A percentile compares a stretch with the other conserved stretches of the same genome.
Conservation (phyloP, 257 asterid species). For the Scutellaria minor region DNA sequence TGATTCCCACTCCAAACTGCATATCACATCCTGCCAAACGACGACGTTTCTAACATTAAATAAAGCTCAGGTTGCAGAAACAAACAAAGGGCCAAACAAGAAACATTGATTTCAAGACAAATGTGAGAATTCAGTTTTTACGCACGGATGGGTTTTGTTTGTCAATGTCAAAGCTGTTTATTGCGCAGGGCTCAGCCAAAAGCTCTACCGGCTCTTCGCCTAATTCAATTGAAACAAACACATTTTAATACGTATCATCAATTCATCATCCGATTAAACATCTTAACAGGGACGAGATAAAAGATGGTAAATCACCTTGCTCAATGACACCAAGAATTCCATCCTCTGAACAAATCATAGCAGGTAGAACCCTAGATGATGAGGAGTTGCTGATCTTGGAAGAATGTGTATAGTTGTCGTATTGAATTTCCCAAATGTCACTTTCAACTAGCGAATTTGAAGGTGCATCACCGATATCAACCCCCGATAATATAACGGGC, state of each 20-base stretch:
- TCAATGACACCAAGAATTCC: conserved; percentile 85
- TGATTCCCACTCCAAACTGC: conserved; percentile 98
- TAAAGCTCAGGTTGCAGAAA: background rate
- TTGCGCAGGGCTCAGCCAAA: conserved; percentile 92
- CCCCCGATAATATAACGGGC: conserved; percentile 67
- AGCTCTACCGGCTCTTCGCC: conserved; percentile 83
- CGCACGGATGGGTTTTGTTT: conserved; percentile 78
- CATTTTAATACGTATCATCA: background rate
- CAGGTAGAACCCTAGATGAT: conserved; percentile 77
- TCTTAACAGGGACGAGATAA: background rate
- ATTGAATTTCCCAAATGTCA: conserved; percentile 93
- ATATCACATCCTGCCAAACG: conserved; percentile 72
- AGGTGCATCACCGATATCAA: conserved; percentile 45
- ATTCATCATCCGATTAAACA: background rate
- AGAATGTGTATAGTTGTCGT: conserved; percentile 71
- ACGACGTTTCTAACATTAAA: background rate
- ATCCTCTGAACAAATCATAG: conserved; percentile 95
- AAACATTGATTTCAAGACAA: background rate
- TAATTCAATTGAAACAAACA: conserved; percentile 34
- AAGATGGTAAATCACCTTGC: conserved; percentile 56
- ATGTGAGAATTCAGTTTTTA: conserved; percentile 17
- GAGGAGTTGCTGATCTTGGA: conserved; percentile 57
- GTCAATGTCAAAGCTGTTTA: conserved; percentile 90
- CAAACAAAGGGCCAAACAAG: background rate
- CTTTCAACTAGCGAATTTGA: conserved; percentile 66